Percentiles rank a stretch among this genome's conserved stretches.
phyloP scores from a whole-genome alignment of 2,329 filamentous ascomycete genomes.

The Penicillium rolfsii region DNA sequence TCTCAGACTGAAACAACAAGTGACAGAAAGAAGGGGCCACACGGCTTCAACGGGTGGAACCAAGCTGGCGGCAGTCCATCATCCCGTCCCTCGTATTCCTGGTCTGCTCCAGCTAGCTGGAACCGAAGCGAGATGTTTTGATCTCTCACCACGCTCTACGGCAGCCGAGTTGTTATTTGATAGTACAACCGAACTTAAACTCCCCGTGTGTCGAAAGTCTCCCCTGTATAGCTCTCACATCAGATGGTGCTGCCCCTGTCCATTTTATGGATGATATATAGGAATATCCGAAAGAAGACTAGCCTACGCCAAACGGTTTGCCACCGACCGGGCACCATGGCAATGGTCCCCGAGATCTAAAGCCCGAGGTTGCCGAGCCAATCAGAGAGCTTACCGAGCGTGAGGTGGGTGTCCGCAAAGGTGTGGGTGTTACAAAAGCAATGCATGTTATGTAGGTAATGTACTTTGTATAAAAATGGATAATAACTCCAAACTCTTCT shows the following conservation, averaged over 20 bases:
- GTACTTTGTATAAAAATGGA: neutral
- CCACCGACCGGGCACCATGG: constrained; percentile 31
- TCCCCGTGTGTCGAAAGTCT: neutral
- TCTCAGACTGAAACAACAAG: neutral
- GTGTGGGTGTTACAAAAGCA: neutral
- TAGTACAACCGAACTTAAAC: neutral
- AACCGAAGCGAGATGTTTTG: neutral
- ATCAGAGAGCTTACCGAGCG: constrained; percentile 5
- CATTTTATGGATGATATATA: neutral
- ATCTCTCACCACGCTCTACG: neutral
- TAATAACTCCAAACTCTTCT: neutral
- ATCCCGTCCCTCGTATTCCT: neutral
- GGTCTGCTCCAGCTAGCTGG: neutral
- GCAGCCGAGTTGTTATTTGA: neutral
- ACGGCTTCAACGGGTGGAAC: constrained; percentile 18
- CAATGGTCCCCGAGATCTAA: constrained; percentile 32
- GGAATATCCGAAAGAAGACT: neutral
- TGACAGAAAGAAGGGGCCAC: neutral
- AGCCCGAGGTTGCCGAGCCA: constrained; percentile 28
- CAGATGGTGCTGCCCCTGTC: neutral
- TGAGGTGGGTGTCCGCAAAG: neutral
- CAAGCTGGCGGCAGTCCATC: neutral
- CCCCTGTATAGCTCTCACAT: neutral
- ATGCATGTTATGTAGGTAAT: neutral
- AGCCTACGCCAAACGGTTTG: constrained; percentile 26